Percentiles rank a stretch among this genome's conserved stretches.
Evolutionary conservation across 148 eudicot genomes (phyloP).

Genomic region (Tetragonia tetragonoides): DNA sequence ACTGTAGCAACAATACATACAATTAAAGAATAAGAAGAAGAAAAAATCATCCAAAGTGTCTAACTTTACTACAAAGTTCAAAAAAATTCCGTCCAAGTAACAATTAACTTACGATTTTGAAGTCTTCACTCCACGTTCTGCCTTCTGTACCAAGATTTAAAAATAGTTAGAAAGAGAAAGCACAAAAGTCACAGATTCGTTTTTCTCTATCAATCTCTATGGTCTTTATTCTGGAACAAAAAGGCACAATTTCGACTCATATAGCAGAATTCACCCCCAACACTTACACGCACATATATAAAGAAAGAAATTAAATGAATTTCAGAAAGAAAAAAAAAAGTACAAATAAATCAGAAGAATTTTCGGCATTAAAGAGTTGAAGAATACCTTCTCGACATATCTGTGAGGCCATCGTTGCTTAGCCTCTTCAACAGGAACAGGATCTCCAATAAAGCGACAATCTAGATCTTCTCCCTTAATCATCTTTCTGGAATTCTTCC

Average conservation of each 20-base stretch:
- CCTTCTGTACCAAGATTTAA: no score
- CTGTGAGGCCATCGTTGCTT: slow-evolving; percentile 51
- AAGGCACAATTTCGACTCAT: no score
- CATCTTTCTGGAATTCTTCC: slow-evolving; percentile 6
- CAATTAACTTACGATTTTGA: no score
- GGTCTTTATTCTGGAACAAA: neutral
- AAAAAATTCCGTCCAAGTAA: no score
- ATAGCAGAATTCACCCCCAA: no score
- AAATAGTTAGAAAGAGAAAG: no score
- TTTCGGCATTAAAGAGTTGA: neutral
- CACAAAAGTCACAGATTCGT: no score
- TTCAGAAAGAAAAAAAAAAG: neutral
- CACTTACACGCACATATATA: no score
- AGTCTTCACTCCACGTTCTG: no score
- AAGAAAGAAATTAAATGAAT: neutral
- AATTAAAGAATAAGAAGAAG: neutral
- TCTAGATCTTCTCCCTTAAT: slow-evolving; percentile 14
- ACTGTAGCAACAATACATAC: slow-evolving; percentile 7
- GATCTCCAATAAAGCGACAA: slow-evolving; percentile 41
- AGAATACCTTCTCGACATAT: slow-evolving; percentile 24
- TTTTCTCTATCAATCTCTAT: neutral
- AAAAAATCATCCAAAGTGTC: neutral
- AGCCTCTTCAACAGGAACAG: slow-evolving; percentile 40
- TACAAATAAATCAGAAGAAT: neutral
- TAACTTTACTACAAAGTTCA: no score